Conservation (phyloP, 2,329 filamentous ascomycete species). For the Diaporthe sp. region DNA sequence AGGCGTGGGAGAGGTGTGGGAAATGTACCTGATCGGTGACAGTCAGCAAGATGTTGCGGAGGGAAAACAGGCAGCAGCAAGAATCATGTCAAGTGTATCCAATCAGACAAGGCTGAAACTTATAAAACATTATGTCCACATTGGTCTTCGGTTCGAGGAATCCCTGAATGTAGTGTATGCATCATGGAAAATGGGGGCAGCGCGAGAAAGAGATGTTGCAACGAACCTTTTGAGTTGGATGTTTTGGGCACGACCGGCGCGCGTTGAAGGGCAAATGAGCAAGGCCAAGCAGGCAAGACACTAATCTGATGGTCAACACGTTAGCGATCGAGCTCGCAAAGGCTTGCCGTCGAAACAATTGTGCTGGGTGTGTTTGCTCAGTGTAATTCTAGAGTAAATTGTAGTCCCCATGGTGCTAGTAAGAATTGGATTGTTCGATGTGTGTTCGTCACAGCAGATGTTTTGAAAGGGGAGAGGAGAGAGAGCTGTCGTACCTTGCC, state of each 20-base stretch:
- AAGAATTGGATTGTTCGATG: conserved; percentile 75
- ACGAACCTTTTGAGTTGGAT: conserved; percentile 62
- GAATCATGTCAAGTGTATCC: conserved; percentile 49
- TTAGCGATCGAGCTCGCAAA: conserved; percentile 24
- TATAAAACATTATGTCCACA: conserved; percentile 70
- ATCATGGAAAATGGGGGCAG: conserved; percentile 61
- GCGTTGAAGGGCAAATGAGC: conserved; percentile 2
- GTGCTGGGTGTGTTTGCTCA: conserved; percentile 60
- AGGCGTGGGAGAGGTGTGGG: conserved; percentile 41
- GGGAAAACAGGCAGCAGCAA: conserved; percentile 39
- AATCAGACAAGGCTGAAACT: conserved; percentile 80
- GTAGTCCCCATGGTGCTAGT: conserved; percentile 69
- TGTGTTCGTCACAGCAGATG: conserved; percentile 59
- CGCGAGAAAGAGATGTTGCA: conserved; percentile 37
- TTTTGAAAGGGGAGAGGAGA: conserved; percentile 11
- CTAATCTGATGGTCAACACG: conserved; percentile 6
- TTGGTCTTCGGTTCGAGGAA: conserved; percentile 77
- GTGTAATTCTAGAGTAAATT: conserved; percentile 66
- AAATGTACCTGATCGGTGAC: conserved; percentile 57
- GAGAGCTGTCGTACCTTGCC: conserved; percentile 47
- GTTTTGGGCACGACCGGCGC: conserved; percentile 1
- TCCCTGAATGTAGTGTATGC: conserved; percentile 75
- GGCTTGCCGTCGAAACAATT: conserved; percentile 17
- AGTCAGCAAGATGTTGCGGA: conserved; percentile 52
- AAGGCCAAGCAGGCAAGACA: conserved; percentile 23